phyloP scores from a whole-genome alignment of 169 alveolate genomes.

The Perkinsus olseni region DNA sequence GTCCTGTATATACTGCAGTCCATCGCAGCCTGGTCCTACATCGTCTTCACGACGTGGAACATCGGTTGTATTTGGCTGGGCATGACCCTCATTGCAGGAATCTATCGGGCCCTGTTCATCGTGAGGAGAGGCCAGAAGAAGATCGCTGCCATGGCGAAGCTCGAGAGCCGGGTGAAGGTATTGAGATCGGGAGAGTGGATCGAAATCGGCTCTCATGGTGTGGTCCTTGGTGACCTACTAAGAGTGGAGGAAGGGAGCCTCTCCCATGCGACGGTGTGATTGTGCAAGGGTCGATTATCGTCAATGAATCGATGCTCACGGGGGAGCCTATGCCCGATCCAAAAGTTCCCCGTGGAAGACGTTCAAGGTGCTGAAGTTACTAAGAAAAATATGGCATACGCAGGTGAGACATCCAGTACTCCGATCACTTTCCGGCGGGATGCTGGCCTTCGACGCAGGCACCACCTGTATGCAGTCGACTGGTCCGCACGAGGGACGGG shows the following conservation, averaged over 20 bases:
- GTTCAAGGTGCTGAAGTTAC: neutral
- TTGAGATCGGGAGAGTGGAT: neutral
- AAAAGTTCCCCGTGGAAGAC: conserved; percentile 3
- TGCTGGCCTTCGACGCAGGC: neutral
- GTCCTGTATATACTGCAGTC: neutral
- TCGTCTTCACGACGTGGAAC: neutral
- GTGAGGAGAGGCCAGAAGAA: neutral
- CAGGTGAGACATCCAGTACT: neutral
- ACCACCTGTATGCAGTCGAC: neutral
- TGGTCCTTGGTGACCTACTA: neutral
- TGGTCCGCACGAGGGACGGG: neutral
- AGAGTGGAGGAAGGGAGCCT: neutral
- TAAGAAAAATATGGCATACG: conserved; percentile 3
- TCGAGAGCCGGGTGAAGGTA: neutral
- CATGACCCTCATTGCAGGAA: neutral
- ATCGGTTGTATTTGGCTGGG: neutral
- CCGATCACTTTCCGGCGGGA: too few species aligned
- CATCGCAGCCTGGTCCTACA: neutral
- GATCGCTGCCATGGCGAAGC: neutral
- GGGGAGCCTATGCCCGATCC: conserved; percentile 16
- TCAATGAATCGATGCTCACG: conserved; percentile 1
- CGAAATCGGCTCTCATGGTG: neutral
- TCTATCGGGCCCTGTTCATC: neutral
- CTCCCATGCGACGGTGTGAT: conserved; percentile 11
- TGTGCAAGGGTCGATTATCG: neutral